Base-by-base conservation (phyloP, 2,329 filamentous ascomycete species). In the Fusarium subtropicale region DNA sequence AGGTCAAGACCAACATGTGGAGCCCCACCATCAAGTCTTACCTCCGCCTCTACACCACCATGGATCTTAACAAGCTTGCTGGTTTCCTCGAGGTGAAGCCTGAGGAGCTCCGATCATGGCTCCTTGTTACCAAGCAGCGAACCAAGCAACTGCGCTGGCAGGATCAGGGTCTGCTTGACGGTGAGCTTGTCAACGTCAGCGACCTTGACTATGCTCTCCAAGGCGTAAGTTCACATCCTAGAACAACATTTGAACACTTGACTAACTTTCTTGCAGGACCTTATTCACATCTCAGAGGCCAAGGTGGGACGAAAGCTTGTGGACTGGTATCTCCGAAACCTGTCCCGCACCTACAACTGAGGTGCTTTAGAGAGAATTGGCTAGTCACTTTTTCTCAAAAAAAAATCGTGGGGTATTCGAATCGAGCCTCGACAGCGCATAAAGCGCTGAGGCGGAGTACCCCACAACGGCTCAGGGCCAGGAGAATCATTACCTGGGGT, bases 1-100 rank as follows among this genome's bases (percentile, higher is more conserved):
- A 99, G 86, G 95, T 99, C 81, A 97, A 97, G 90, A 97, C 93
- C 83, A 98, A 97, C 83, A 96, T 99, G 89, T 97, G 90, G 90
- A 95, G 93, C 80, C 96, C 96, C 45, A 97, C 94, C 46, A 92
- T 99, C 80, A 97, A 97, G 87, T 97, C 94, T 68, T 99, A 99
- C 86, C 89, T 99, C 74, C 96, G 97, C 80, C 91, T 99, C 59
- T 99, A 99, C 89, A 98, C 96, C 46, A 99, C 96, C 74, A 98
- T 99, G 95, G 96, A 99, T 77, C 87, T 99, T 69, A 96, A 95
- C 86, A 99, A 99, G 86, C 90, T 99, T 66, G 93, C 96, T 66
- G 94, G 94, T 64, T 99, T 99, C 89, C 88, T 99, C 57, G 96
- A 98, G 76, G 93, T 97, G 63, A 91, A 97, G 82, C 91, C 95